Conservation (phyloP, 768 basidiomycete species). For the Paxillus rubicundulus region DNA sequence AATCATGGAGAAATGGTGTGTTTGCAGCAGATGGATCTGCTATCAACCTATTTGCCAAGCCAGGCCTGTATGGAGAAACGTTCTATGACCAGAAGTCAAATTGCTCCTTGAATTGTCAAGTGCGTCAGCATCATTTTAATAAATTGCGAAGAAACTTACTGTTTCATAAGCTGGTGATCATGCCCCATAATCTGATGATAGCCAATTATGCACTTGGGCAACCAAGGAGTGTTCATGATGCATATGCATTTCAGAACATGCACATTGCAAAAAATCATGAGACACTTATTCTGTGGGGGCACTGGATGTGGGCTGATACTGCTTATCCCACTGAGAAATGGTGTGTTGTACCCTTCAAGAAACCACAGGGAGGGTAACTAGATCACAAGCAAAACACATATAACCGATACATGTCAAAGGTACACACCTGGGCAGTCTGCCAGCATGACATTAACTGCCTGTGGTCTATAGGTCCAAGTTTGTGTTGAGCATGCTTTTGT, state of each 20-base stretch:
- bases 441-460: no score
- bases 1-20: constrained; percentile 30
- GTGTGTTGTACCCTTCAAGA: no score
- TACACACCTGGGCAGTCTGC: no score
- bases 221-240: constrained; percentile 10
- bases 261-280: background rate
- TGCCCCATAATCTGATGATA: no score
- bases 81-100: no score
- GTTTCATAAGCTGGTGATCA: no score
- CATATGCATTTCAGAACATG: constrained; percentile 5
- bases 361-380: background rate
- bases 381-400: constrained; percentile 1
- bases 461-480: background rate
- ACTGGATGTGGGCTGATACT: constrained; percentile 16
- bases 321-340: constrained; percentile 8
- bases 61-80: no score
- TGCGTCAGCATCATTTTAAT: no score
- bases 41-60: no score
- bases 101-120: no score
- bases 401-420: constrained; percentile 1
- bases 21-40: no score
- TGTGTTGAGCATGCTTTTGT: constrained; percentile 10
- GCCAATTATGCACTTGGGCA: constrained; percentile 7
- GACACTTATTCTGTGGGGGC: background rate
- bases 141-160: no score